phyloP scores from a whole-genome alignment of 2,329 filamentous ascomycete species.

The Fusarium avenaceum region DNA sequence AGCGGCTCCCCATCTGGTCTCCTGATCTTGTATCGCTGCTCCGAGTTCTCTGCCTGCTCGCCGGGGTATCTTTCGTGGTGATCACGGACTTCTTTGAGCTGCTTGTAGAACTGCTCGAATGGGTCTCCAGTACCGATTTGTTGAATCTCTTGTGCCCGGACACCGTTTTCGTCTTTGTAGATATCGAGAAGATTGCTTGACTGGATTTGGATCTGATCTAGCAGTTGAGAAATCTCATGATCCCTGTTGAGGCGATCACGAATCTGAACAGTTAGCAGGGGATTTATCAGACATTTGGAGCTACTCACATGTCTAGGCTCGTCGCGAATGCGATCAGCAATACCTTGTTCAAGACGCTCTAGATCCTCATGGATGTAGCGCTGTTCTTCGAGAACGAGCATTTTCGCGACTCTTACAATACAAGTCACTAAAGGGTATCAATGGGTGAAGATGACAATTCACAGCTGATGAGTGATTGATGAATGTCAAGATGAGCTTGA shows the following conservation, averaged over 20 bases:
- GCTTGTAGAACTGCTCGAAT: slow-evolving; percentile 91
- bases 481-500: slow-evolving; percentile 33
- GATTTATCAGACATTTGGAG: not conserved
- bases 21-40: slow-evolving; percentile 86
- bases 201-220: slow-evolving; percentile 89
- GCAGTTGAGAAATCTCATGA: slow-evolving; percentile 89
- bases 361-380: slow-evolving; percentile 95
- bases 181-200: slow-evolving; percentile 84
- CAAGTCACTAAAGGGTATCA: not conserved
- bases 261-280: slow-evolving; percentile 67
- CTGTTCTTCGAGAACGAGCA: slow-evolving; percentile 95
- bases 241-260: slow-evolving; percentile 91
- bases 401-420: slow-evolving; percentile 49
- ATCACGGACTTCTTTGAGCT: slow-evolving; percentile 82
- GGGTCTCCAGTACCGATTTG: slow-evolving; percentile 86
- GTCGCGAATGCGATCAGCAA: slow-evolving; percentile 88
- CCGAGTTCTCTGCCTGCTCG: slow-evolving; percentile 94
- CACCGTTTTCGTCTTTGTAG: slow-evolving; percentile 82
- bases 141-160: slow-evolving; percentile 83
- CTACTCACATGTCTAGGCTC: slow-evolving; percentile 85
- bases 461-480: slow-evolving; percentile 7
- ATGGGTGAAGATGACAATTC: not conserved
- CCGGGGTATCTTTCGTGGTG: slow-evolving; percentile 94
- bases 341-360: slow-evolving; percentile 93
- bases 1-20: slow-evolving; percentile 73